phyloP scores from a whole-genome alignment of 441 rosid genomes.

The Aquilaria agallochum region DNA sequence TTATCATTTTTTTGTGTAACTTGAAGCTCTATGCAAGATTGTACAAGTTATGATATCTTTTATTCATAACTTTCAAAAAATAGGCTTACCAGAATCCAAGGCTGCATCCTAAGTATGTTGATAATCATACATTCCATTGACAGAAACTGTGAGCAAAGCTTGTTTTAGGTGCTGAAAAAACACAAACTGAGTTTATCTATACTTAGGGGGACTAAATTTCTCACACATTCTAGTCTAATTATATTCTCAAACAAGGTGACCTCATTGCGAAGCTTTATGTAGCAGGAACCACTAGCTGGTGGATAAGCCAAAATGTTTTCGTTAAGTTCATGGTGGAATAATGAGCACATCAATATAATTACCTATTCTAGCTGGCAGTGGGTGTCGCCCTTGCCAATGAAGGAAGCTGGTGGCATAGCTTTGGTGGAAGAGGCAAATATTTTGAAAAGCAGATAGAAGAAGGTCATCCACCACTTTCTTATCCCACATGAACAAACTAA shows the following conservation, averaged over 20 bases:
- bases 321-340: constrained; percentile 89
- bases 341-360: constrained; percentile 82
- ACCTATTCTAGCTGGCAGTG: constrained; percentile 17
- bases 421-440: no score
- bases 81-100: constrained; percentile 53
- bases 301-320: constrained; percentile 71
- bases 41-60: constrained; percentile 77
- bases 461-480: no score
- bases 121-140: constrained; percentile 87
- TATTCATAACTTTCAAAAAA: constrained; percentile 85
- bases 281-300: constrained; percentile 75
- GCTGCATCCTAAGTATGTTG: constrained; percentile 89
- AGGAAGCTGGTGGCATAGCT: no score
- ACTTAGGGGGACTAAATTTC: constrained; percentile 70
- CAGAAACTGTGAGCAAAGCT: constrained; percentile 80
- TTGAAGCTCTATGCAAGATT: constrained; percentile 89
- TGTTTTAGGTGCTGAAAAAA: constrained; percentile 68
- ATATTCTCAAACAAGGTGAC: constrained; percentile 71
- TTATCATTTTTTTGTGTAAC: constrained; percentile 52
- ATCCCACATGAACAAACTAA: no score
- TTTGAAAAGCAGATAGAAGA: no score
- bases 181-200: constrained; percentile 65
- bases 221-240: constrained; percentile 78
- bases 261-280: constrained; percentile 77
- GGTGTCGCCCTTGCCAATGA: no score